Evolutionary conservation across 2,329 filamentous ascomycete genomes (phyloP).

Genomic region (Berkeleyomyces rouxiae): DNA sequence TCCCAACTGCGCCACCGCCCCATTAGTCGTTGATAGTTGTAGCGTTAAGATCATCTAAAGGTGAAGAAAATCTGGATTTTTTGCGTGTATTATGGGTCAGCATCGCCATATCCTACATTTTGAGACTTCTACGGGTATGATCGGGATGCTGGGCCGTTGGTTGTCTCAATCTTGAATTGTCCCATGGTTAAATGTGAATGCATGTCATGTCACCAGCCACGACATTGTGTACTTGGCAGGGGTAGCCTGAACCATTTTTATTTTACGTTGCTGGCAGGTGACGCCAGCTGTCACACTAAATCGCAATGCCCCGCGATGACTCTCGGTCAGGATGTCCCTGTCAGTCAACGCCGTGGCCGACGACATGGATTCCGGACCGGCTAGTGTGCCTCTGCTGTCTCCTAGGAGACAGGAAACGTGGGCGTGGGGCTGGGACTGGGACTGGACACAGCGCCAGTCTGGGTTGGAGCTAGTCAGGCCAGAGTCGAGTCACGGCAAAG

Average conservation of each 20-base stretch:
- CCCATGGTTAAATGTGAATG: no score
- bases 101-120: no score
- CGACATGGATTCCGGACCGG: not conserved
- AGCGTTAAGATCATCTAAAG: not conserved
- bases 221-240: no score
- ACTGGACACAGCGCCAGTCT: no score
- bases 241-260: no score
- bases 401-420: not conserved
- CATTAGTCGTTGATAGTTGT: not conserved
- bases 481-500: not conserved
- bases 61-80: no score
- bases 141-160: no score
- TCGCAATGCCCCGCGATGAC: not conserved
- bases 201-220: no score
- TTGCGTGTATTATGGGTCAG: no score
- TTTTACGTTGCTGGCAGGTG: not conserved
- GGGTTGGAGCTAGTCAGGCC: not conserved
- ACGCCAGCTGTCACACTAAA: not conserved
- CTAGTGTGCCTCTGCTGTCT: not conserved
- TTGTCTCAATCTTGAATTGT: no score
- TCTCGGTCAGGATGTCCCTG: not conserved
- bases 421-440: not conserved
- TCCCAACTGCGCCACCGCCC: constrained; percentile 14
- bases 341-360: not conserved
- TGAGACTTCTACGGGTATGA: no score